phyloP scores from a whole-genome alignment of 1,284 basidiomycete species.

The Cutaneotrichosporon sp. region DNA sequence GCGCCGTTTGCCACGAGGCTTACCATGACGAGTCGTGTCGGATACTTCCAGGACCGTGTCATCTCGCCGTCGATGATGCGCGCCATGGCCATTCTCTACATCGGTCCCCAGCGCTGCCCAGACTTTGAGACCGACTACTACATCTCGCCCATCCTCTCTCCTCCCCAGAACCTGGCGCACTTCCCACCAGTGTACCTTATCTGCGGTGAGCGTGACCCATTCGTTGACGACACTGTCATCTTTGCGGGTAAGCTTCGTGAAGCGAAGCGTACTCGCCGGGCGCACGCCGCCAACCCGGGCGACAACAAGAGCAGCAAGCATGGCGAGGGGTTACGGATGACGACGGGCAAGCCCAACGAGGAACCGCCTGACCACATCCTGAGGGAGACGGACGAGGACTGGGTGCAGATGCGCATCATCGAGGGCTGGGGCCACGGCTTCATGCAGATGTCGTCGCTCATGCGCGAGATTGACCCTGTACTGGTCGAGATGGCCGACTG shows the following conservation, averaged over 20 bases:
- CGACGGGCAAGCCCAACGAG: conserved; percentile 26
- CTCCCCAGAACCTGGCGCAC: conserved; percentile 75
- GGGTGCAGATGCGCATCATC: conserved; percentile 89
- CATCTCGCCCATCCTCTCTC: conserved; percentile 89
- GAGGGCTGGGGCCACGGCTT: conserved; percentile 92
- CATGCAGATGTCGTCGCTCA: conserved; percentile 85
- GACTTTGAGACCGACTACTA: conserved; percentile 93
- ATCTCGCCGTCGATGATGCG: conserved; percentile 95
- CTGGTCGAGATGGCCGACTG: conserved; percentile 89
- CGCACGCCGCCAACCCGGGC: conserved; percentile 53
- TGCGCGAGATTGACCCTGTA: conserved; percentile 70
- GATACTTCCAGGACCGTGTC: conserved; percentile 89
- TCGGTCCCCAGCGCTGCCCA: conserved; percentile 86
- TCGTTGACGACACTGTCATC: conserved; percentile 91
- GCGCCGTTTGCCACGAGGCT: conserved; percentile 73
- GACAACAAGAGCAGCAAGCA: conserved; percentile 30
- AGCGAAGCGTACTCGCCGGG: conserved; percentile 77
- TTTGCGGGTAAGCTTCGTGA: conserved; percentile 90
- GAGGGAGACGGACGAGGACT: conserved; percentile 80
- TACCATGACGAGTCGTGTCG: conserved; percentile 93
- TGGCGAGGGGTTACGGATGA: conserved; percentile 56
- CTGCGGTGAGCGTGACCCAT: conserved; percentile 93
- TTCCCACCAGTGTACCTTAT: conserved; percentile 91
- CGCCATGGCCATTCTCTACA: conserved; percentile 96
- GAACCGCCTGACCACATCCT: conserved; percentile 55